Evolutionary conservation across 331 rosid genomes (phyloP), one percentile per base, ranked within the genome.

Genomic region (Quercus tomentella): DNA sequence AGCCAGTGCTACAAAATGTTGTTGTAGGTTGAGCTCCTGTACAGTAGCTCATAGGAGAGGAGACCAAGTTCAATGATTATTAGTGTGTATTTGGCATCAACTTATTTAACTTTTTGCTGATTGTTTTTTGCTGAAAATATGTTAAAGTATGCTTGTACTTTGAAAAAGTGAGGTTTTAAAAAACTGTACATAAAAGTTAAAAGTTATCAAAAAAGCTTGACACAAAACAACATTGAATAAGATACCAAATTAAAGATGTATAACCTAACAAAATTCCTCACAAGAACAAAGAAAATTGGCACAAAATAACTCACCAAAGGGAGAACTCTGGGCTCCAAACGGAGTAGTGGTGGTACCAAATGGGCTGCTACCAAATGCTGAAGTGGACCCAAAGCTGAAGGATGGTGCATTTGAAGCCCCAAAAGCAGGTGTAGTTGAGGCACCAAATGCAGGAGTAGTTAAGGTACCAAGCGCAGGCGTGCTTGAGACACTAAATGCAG

Each of bases 11-110:
- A 76, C 90, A 97, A 85, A 89, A 87, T 49, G 94, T 2, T 43
- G 96, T 67, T 4, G 96, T 84, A 28, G 97, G 74, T 76, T 90
- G 97, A 49, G 92, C 76, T 82, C 92, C 97, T 94, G 86, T 78
- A 85, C 21, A 26, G 71, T 9, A 79, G 74, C 78, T 57, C 63
- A 73, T 35, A 77, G 62, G 67, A 56, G 8, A 51, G 10, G 76
- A 78, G 37, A 41, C 72, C 28, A 79, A 4, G 54, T 70, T 54
- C 68, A 69, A 20, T 61, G 56, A 77, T 76, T 62, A 23, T 45
- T 37, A 37, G 45, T 37, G 45, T 37, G 45, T 37, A 8, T 37
- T 37, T 37, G 45, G 11, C 45, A 37, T 37, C 45, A 8, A 11
- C 45, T 37, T 37, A 37, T 37, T 37, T 37, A 37, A 37, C 45